Evolutionary conservation across 129 eudicot species (phyloP).

Genomic region (Logfia minima): DNA sequence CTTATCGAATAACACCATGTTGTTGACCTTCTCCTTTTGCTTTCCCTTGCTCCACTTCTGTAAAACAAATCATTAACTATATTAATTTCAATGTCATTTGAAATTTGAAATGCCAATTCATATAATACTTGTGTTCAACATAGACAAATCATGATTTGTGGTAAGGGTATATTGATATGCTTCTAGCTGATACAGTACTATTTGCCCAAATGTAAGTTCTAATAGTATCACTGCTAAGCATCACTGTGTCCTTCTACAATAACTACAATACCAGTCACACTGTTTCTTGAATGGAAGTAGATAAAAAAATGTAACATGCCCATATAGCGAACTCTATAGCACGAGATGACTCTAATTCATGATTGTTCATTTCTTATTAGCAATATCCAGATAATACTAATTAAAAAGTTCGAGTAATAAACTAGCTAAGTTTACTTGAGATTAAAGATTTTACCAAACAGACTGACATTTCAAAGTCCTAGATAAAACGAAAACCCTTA

Average conservation of each 20-base stretch:
- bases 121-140: background rate
- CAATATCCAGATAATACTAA: too few relatives aligned
- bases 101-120: background rate
- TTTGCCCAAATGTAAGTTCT: background rate
- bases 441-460: background rate
- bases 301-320: background rate
- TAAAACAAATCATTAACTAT: background rate
- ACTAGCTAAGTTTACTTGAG: background rate
- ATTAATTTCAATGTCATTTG: background rate
- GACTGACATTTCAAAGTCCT: background rate
- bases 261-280: background rate
- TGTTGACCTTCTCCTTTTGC: slow-evolving; percentile 99
- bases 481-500: too few relatives aligned
- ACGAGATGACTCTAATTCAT: background rate
- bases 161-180: background rate
- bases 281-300: background rate
- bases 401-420: too few relatives aligned
- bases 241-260: background rate
- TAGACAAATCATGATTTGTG: background rate
- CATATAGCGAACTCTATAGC: background rate
- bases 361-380: too few relatives aligned
- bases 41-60: slow-evolving; percentile 99
- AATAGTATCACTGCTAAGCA: background rate
- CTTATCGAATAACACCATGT: slow-evolving; percentile 92
- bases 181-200: background rate